Evolutionary conservation across 768 basidiomycete genomes (phyloP), one percentile per base, ranked within the genome.

Genomic region (Filobasidium floriforme): DNA sequence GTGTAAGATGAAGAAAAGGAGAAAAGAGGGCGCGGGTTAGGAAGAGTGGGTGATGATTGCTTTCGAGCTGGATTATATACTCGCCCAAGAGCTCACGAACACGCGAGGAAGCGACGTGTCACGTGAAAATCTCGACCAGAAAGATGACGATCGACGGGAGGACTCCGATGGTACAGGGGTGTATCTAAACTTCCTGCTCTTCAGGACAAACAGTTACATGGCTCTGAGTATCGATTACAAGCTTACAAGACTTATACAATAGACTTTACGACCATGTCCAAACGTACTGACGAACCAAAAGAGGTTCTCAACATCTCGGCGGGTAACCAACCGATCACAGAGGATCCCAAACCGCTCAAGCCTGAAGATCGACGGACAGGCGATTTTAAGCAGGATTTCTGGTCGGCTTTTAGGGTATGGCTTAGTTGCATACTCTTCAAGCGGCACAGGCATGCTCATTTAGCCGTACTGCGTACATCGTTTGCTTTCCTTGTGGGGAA

Each of bases 241-340:
- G n/a, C n/a, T n/a, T n/a, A n/a, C n/a, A n/a, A n/a, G n/a, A n/a
- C n/a, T n/a, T 12, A 49, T 49, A 4, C 2, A 15, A 49, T 12
- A 49, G 6, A 18, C 46, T 49, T 49, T 6, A n/a, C 12, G 15
- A 57, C 24, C 54, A 57, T 57, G 54, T 57, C 54, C 15, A 57
- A 57, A 57, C 54, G 24, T 15, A 24, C 12, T 7, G 54, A 57
- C 26, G 24, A 57, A 26, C 60, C 65, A 14, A 46, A 52, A 59
- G 41, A 60, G 12, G 59, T 68, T 1, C 68, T 77, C 14, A 77
- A 75, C 43, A 73, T 77, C 24, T 73, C 76, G 29, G 55, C 69
- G 26, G 76, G 76, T 1, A 77, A 77, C 61, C 68, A 68, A 37
- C 24, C 52, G 22, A 66, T 71, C 55, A 60, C 51, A 14, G 37